These are phyloP conservation scores for Capronia epimyces DNA, from an alignment of 2,329 filamentous ascomycete species.

Conservation along the genomic window DNA sequence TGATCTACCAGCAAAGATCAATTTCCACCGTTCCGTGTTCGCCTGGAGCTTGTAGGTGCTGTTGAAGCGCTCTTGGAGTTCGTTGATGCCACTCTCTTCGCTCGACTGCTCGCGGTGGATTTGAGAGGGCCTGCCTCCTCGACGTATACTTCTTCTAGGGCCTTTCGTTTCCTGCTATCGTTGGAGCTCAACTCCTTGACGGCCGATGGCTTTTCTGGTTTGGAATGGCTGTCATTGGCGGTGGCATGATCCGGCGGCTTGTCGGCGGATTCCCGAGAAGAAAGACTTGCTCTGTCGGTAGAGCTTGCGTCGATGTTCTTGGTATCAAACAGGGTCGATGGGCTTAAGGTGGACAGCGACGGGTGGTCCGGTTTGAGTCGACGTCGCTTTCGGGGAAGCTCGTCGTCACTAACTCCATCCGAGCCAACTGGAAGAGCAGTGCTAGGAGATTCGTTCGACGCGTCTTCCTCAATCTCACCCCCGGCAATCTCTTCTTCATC, in stretches of 20 bases:
- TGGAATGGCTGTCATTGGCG: neutral
- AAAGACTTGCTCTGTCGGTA: neutral
- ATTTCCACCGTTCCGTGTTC: conserved; percentile 9
- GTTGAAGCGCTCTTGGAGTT: neutral
- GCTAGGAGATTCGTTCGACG: neutral
- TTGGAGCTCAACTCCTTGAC: neutral
- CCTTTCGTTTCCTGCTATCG: conserved; percentile 22
- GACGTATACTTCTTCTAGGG: conserved; percentile 6
- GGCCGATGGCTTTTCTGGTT: neutral
- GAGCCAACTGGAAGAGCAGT: neutral
- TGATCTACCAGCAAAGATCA: neutral
- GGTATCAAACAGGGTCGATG: conserved; percentile 1
- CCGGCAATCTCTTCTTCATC: conserved; percentile 7
- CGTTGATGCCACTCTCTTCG: conserved; percentile 22
- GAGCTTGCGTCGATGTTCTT: neutral
- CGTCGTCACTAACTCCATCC: conserved; percentile 4
- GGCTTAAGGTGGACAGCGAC: conserved; percentile 8
- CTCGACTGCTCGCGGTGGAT: conserved; percentile 19
- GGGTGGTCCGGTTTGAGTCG: conserved; percentile 9
- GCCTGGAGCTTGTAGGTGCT: neutral
- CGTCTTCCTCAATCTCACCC: neutral
- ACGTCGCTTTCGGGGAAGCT: conserved; percentile 16
- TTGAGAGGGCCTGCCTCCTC: conserved; percentile 8
- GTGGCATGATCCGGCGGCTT: neutral
- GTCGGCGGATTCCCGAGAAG: neutral